Conservation (phyloP, 176 grass and related monocot species). For the Cymbopogon citratus region DNA sequence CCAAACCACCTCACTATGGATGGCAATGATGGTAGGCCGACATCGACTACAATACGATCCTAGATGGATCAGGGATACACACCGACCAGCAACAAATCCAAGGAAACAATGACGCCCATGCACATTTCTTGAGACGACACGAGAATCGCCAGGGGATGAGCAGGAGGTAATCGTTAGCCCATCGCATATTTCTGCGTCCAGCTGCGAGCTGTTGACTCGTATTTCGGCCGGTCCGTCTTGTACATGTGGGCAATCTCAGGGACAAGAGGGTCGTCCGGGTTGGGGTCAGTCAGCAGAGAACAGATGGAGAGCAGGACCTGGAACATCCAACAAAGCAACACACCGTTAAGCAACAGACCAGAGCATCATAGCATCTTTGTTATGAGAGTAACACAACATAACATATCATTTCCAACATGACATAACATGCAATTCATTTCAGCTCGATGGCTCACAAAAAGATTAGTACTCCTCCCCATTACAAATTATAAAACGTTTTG, state of each 20-base stretch:
- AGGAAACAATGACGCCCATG: constrained; percentile 37
- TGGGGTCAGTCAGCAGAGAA: constrained; percentile 60
- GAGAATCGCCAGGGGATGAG: neutral
- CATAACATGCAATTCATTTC: neutral
- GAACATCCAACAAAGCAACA: neutral
- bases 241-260: constrained; percentile 76
- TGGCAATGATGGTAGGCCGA: constrained; percentile 17
- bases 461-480: neutral
- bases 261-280: constrained; percentile 67
- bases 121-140: constrained; percentile 18
- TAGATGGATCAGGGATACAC: constrained; percentile 46
- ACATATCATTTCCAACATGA: too few species aligned
- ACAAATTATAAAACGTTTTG: too few species aligned
- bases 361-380: neutral
- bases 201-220: constrained; percentile 58
- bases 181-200: constrained; percentile 74
- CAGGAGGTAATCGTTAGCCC: constrained; percentile 25
- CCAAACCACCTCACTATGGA: constrained; percentile 32
- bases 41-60: constrained; percentile 33
- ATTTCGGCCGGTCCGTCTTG: constrained; percentile 56
- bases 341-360: neutral
- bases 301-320: constrained; percentile 74
- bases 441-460: neutral
- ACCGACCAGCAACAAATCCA: constrained; percentile 36
- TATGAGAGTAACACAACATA: too few species aligned